These are phyloP conservation scores for Boletus holoroseus DNA, from an alignment of 1,284 basidiomycete genomes.

Conservation along the genomic window DNA sequence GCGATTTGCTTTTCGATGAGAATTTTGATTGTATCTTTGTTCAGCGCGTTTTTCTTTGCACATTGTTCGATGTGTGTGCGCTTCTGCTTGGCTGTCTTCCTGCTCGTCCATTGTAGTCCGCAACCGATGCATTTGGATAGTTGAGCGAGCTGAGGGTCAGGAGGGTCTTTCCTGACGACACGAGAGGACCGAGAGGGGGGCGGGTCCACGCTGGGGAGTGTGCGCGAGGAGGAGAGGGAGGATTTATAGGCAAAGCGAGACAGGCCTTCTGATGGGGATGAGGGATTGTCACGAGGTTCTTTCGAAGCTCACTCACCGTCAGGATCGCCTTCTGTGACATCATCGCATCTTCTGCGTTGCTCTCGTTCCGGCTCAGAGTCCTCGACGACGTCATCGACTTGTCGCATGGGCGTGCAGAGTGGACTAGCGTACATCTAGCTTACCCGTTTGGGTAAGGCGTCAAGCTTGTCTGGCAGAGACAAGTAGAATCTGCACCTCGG, in stretches of 20 bases:
- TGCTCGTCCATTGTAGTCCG: conserved; percentile 58
- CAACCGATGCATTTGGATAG: conserved; percentile 62
- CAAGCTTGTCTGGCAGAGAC: no score
- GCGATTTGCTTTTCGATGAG: conserved; percentile 50
- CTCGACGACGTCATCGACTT: conserved; percentile 6
- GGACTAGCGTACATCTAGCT: no score
- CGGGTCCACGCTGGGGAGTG: neutral
- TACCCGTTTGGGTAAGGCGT: no score
- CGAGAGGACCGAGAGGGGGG: conserved; percentile 1
- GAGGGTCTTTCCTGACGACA: neutral
- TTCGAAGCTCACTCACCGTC: conserved; percentile 6
- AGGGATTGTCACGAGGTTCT: neutral
- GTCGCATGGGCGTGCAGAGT: no score
- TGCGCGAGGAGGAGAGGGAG: neutral
- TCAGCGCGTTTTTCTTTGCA: conserved; percentile 52
- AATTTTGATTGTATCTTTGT: conserved; percentile 48
- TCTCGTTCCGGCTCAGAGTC: neutral
- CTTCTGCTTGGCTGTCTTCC: conserved; percentile 59
- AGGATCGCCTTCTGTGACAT: neutral
- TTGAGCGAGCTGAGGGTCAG: conserved; percentile 39
- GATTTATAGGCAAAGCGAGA: conserved; percentile 35
- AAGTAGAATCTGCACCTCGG: conserved; percentile 38
- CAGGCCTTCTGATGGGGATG: conserved; percentile 11
- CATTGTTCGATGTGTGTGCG: conserved; percentile 61
- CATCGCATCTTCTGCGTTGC: neutral